Conservation (phyloP, 2,329 filamentous ascomycete species). For the Fusarium brachygibbosum region DNA sequence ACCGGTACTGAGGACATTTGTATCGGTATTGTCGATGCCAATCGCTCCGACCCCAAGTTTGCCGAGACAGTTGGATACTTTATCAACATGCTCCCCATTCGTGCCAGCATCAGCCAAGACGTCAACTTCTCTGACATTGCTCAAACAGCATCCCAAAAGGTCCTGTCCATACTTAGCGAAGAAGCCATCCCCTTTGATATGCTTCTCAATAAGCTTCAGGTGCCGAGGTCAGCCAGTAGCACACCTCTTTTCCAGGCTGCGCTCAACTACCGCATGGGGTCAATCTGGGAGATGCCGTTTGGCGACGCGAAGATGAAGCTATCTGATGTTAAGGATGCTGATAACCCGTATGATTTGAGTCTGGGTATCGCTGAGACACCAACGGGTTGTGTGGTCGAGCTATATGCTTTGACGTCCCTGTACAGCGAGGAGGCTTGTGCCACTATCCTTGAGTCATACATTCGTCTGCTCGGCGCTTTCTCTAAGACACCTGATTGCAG, state of each 20-base stretch:
- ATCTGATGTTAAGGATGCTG: not conserved
- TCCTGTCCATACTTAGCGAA: not conserved
- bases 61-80: constrained; percentile 13
- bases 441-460: not conserved
- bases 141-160: not conserved
- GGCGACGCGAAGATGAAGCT: not conserved
- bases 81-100: constrained; percentile 13
- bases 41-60: not conserved
- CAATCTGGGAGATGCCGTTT: not conserved
- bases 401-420: not conserved
- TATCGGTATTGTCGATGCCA: constrained; percentile 16
- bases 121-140: not conserved
- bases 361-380: not conserved
- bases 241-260: constrained; percentile 18
- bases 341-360: not conserved
- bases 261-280: constrained; percentile 6
- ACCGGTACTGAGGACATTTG: not conserved
- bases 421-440: not conserved
- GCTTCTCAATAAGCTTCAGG: not conserved
- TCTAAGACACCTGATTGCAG: not conserved
- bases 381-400: not conserved
- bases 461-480: not conserved
- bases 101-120: not conserved
- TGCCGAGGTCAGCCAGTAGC: not conserved
- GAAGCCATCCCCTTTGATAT: not conserved